phyloP scores from a whole-genome alignment of 2,329 filamentous ascomycete species.

The Blastomyces percursus region DNA sequence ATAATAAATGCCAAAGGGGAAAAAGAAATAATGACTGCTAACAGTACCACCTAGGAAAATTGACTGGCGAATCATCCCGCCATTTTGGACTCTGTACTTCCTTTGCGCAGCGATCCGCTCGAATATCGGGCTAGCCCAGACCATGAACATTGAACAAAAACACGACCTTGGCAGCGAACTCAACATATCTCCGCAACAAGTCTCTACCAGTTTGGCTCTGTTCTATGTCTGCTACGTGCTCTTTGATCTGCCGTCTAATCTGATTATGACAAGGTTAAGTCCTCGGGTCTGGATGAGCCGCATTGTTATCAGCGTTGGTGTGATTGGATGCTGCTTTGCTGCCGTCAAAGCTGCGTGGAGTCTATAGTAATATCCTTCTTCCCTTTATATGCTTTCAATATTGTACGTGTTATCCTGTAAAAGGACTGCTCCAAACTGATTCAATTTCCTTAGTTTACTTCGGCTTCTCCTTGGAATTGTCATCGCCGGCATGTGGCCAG shows the following conservation, averaged over 20 bases:
- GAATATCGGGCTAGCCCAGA: conserved; percentile 88
- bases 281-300: conserved; percentile 86
- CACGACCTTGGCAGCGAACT: conserved; percentile 69
- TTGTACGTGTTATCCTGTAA: not conserved
- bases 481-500: conserved; percentile 89
- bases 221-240: conserved; percentile 91
- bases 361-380: conserved; percentile 49
- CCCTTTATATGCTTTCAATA: not conserved
- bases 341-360: conserved; percentile 76
- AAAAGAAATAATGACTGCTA: not conserved
- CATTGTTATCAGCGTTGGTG: conserved; percentile 75
- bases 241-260: conserved; percentile 79
- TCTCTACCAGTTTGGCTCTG: conserved; percentile 71
- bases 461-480: conserved; percentile 76
- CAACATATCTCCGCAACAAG: conserved; percentile 59
- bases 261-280: conserved; percentile 75
- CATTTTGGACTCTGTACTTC: conserved; percentile 87
- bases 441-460: conserved; percentile 46
- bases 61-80: conserved; percentile 51
- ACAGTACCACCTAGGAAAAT: conserved; percentile 36
- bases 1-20: not conserved
- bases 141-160: conserved; percentile 63
- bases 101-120: conserved; percentile 84
- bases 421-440: not conserved
- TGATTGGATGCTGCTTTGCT: conserved; percentile 74